A percentile compares a stretch with the other conserved stretches of the same genome.
Conservation (phyloP, 768 basidiomycete species). For the Kwoniella pini region DNA sequence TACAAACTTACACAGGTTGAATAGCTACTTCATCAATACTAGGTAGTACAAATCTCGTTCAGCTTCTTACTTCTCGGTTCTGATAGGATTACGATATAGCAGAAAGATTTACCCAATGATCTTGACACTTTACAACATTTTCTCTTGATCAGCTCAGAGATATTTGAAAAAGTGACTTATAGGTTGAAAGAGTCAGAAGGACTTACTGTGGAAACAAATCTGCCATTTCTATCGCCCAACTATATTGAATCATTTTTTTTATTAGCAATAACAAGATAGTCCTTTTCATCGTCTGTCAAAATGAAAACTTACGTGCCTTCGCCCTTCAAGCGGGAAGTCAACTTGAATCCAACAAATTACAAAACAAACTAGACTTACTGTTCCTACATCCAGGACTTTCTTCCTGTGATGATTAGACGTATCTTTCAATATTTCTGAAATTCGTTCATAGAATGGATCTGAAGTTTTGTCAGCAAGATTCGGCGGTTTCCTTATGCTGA, state of each 20-base stretch:
- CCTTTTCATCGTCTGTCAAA: too few species aligned
- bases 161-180: neutral
- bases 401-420: neutral
- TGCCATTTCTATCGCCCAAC: conserved; percentile 7
- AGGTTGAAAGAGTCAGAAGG: neutral
- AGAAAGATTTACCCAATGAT: neutral
- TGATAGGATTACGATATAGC: neutral
- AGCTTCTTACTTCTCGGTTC: neutral
- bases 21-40: neutral
- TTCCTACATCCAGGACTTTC: conserved; percentile 1
- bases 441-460: neutral
- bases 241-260: neutral
- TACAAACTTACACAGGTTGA: neutral
- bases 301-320: too few species aligned
- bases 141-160: neutral
- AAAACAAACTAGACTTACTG: neutral
- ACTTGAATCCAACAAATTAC: too few species aligned
- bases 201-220: conserved; percentile 6
- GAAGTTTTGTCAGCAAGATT: too few species aligned
- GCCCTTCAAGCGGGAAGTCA: too few species aligned
- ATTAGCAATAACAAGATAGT: too few species aligned
- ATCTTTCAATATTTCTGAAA: neutral
- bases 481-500: too few species aligned
- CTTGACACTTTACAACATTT: neutral
- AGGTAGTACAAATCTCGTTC: too few species aligned